Percentiles rank a stretch among this genome's conserved stretches.
Evolutionary conservation across 805 yeast species (phyloP).

Genomic region (Zygosaccharomyces rouxii): DNA sequence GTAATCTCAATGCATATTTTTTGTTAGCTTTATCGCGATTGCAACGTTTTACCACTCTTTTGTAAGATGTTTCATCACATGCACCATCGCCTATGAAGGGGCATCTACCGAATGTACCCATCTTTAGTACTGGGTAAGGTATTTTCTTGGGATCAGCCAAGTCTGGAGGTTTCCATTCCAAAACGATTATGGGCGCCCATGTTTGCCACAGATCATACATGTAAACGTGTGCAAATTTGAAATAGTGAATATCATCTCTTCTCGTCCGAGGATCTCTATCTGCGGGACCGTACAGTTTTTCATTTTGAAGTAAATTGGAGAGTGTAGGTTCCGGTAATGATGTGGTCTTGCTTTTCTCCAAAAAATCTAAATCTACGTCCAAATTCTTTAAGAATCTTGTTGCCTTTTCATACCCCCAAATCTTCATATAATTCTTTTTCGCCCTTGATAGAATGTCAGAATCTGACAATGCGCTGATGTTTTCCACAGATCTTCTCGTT

Average conservation of each 20-base stretch:
- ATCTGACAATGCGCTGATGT: conserved; percentile 39
- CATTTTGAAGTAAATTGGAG: conserved; percentile 70
- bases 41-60: conserved; percentile 31
- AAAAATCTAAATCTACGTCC: conserved; percentile 40
- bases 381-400: conserved; percentile 69
- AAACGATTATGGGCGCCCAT: conserved; percentile 71
- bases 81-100: conserved; percentile 66
- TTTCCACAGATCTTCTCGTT: conserved; percentile 53
- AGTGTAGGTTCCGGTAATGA: conserved; percentile 37
- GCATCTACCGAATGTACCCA: conserved; percentile 57
- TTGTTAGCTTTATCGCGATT: conserved; percentile 31
- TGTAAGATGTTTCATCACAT: conserved; percentile 29
- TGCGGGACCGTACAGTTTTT: conserved; percentile 77
- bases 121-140: conserved; percentile 34
- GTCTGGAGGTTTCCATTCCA: conserved; percentile 66
- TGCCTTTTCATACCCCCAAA: conserved; percentile 86
- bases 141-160: conserved; percentile 35
- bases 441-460: conserved; percentile 68
- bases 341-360: conserved; percentile 25
- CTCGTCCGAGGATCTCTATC: conserved; percentile 85
- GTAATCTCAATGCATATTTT: conserved; percentile 30
- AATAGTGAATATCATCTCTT: conserved; percentile 79
- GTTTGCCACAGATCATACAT: conserved; percentile 76
- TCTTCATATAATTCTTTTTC: conserved; percentile 55
- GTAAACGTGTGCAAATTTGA: conserved; percentile 67